Evolutionary conservation across 257 asterid species (phyloP), one percentile per base, ranked within the genome.

Genomic region (Nicotiana undulata): DNA sequence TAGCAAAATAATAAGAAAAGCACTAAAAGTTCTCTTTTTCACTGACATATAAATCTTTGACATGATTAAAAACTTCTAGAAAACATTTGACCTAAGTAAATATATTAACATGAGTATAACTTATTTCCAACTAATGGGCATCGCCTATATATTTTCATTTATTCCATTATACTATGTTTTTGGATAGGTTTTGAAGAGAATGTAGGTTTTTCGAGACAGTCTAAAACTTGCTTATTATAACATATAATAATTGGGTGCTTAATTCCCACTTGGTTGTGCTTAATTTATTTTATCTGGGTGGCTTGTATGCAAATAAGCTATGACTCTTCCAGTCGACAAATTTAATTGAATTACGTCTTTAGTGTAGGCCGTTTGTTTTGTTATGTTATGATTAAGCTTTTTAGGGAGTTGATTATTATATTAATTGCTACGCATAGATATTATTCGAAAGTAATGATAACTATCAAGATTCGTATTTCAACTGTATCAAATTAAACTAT

Each of bases 331-430:
- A 81, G 85, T 82, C 84, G 70, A 84, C 85, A 82, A 80, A 78
- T 81, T 82, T 85, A 83, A 85, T 87, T 83, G 84, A 82, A 80
- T 40, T 83, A 79, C 87, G 81, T 79, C 86, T 88, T 81, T 79
- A 83, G 56, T 83, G 16, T 78, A 55, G 77, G 63, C 80, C 7
- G 17, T 56, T 83, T 59, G 34, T 63, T 80, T 80, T 79, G 82
- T 32, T 81, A 72, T 44, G 32, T 79, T 80, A 34, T 81, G 58
- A 75, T 29, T 75, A 18, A 51, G 9, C 79, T 80, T 85, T 83
- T 82, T 51, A 82, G 59, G 58, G 82, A 82, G 80, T 75, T 60
- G 20, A 34, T 67, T 65, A 83, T 82, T 63, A 29, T 2, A 29
- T 29, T 1, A 3, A 51, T 34, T 63, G 29, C 56, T 9, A 81